Evolutionary conservation across 164 flowering plant species (phyloP).

Genomic region (Paratinospora sagittata): DNA sequence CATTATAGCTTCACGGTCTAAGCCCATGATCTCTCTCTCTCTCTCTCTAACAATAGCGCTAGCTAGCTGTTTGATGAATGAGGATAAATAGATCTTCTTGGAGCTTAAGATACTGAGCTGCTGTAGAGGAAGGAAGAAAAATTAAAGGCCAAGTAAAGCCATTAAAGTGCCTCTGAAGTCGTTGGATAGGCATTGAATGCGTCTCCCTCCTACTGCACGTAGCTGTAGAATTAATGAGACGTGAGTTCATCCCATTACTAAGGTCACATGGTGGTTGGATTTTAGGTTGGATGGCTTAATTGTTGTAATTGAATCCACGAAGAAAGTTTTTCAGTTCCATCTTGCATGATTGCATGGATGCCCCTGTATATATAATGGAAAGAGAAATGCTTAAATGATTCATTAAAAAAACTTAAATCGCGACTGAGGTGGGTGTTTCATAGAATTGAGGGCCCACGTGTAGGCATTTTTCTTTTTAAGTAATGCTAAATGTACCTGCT

Average conservation of each 20-base stretch:
- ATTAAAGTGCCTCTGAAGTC: neutral
- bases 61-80: neutral
- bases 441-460: no score
- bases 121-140: neutral
- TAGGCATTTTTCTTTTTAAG: no score
- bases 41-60: no score
- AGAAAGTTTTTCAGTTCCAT: neutral
- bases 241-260: neutral
- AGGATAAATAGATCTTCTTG: neutral
- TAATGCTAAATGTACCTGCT: no score
- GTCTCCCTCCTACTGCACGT: neutral
- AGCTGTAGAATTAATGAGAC: neutral
- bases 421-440: no score
- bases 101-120: neutral
- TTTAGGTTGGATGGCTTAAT: neutral
- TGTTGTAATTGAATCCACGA: neutral
- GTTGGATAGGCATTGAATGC: constrained; percentile 1
- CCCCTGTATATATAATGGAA: no score
- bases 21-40: neutral
- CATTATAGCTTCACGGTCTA: neutral
- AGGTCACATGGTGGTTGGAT: constrained; percentile 6
- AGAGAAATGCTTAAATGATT: no score
- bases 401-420: no score
- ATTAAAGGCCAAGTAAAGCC: neutral
- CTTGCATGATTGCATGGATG: no score